Evolutionary conservation across 305 asterid species (phyloP).

Genomic region (Plantago coronopus): DNA sequence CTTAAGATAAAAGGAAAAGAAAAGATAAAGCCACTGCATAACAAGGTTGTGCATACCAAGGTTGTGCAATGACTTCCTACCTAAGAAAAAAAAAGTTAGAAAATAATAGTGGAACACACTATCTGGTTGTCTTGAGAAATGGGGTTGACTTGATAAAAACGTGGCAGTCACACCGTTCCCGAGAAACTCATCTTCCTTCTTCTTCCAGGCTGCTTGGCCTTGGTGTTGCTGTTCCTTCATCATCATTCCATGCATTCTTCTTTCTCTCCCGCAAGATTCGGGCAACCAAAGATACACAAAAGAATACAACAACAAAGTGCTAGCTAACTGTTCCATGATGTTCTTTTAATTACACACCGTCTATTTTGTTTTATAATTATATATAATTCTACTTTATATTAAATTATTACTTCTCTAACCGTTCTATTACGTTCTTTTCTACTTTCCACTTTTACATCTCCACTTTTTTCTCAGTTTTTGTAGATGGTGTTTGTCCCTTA

Average conservation of each 20-base stretch:
- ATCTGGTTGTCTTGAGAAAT: no score
- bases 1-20: no score
- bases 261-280: neutral
- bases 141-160: slow-evolving; percentile 10
- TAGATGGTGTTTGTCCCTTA: neutral
- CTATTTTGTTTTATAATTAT: no score
- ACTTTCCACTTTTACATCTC: neutral
- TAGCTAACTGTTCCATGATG: neutral
- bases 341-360: neutral
- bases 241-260: slow-evolving; percentile 1
- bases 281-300: neutral
- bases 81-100: no score
- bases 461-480: neutral
- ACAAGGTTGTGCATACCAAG: no score
- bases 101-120: no score
- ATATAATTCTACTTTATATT: neutral
- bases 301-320: neutral
- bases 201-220: neutral
- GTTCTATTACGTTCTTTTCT: neutral
- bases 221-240: neutral
- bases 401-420: neutral
- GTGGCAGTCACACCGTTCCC: slow-evolving; percentile 14
- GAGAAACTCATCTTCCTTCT: neutral
- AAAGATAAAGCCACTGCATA: no score
- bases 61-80: no score